Percentiles rank a stretch among this genome's conserved stretches.
Evolutionary conservation across 805 yeast genomes (phyloP).

Genomic region (Cyberlindnera galapagoensis): DNA sequence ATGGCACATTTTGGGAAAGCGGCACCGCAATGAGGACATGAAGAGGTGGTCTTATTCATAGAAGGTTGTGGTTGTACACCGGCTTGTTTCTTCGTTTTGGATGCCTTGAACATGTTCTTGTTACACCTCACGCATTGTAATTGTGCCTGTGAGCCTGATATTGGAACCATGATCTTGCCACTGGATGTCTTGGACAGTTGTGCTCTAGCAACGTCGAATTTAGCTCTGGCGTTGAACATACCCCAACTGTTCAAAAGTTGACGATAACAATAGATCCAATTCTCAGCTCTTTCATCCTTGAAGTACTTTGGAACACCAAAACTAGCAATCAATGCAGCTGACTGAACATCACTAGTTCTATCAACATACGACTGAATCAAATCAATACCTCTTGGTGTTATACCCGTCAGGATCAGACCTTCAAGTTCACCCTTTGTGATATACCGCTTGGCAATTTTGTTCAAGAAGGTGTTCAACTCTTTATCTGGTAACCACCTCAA

Average conservation of each 20-base stretch:
- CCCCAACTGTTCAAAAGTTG: conserved; percentile 73
- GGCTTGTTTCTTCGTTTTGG: conserved; percentile 11
- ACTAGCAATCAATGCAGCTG: conserved; percentile 75
- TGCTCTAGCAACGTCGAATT: conserved; percentile 74
- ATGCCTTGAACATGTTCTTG: conserved; percentile 48
- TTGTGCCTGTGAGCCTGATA: conserved; percentile 67
- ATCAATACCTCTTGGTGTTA: conserved; percentile 78
- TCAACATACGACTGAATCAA: conserved; percentile 82
- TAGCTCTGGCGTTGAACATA: conserved; percentile 70
- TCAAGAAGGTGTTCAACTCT: conserved; percentile 67
- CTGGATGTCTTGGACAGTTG: conserved; percentile 50
- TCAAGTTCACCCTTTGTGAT: conserved; percentile 79
- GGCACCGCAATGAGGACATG: conserved; percentile 82
- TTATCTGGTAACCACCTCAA: conserved; percentile 75
- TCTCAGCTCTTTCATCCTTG: conserved; percentile 60
- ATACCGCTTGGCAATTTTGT: conserved; percentile 63
- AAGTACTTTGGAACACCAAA: conserved; percentile 84
- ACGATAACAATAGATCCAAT: conserved; percentile 74
- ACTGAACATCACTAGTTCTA: conserved; percentile 85
- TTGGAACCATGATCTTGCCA: conserved; percentile 31
- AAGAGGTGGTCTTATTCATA: not conserved
- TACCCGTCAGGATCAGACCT: conserved; percentile 87
- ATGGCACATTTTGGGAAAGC: conserved; percentile 88
- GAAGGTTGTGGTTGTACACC: too few relatives aligned
- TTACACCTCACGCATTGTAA: conserved; percentile 82